A percentile compares a stretch with the other conserved stretches of the same genome.
These are phyloP conservation scores for Eucalyptus regnans DNA, from an alignment of 345 rosid species.

Conservation along the genomic window DNA sequence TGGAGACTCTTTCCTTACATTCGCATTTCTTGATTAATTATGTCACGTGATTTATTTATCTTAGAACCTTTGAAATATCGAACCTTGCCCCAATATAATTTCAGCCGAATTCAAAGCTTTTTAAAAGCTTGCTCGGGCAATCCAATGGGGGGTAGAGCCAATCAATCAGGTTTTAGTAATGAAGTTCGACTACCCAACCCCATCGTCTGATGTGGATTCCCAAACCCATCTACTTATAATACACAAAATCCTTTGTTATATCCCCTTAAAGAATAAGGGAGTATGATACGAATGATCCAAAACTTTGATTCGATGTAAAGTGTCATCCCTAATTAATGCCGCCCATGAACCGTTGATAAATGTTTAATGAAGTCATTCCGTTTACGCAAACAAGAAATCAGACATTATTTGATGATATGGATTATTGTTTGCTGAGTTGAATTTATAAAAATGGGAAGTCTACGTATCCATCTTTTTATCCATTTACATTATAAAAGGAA, in stretches of 20 bases:
- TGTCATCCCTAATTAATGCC: background rate
- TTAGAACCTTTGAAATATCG: background rate
- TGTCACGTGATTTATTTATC: background rate
- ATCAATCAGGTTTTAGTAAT: background rate
- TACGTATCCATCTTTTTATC: background rate
- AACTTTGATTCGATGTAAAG: background rate
- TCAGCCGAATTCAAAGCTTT: background rate
- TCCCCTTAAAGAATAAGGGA: background rate
- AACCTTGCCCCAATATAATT: background rate
- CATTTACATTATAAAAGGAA: background rate
- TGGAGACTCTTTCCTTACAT: background rate
- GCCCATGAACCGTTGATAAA: background rate
- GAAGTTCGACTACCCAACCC: background rate
- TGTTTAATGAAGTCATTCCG: background rate
- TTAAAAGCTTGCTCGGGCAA: background rate
- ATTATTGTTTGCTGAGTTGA: background rate
- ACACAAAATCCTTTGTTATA: background rate
- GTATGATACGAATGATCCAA: rapidly evolving
- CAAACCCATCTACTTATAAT: background rate
- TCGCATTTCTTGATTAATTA: background rate
- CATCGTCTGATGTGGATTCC: background rate
- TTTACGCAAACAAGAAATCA: background rate
- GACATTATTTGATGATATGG: background rate
- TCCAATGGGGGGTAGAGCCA: background rate
- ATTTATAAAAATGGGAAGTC: background rate